Evolutionary conservation across 495 filamentous ascomycete genomes (phyloP), one percentile per base, ranked within the genome.

Genomic region (Neurospora discreta): DNA sequence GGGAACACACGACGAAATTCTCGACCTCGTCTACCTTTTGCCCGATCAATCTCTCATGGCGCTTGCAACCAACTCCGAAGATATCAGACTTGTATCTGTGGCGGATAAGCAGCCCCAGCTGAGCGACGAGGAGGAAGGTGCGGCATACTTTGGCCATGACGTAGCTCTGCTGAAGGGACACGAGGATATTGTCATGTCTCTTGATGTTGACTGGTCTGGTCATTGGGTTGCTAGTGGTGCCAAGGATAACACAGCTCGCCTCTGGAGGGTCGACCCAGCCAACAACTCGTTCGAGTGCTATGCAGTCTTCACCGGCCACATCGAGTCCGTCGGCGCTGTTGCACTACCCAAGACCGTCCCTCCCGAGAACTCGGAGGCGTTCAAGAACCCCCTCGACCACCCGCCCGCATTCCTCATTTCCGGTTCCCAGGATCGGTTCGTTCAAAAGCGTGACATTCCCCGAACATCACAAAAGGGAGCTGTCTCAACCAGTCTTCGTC

Each of bases 1-100:
- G 23, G 96, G 96, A 30, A 97, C 95, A 41, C 93, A 98, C 79
- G 95, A 98, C 77, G 95, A 98, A 78, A 94, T 98, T 71, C 96
- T 98, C 75, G 96, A 98, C 75, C 81, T 98, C 30, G 91, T 89
- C 33, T 97, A 93, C 77, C 86, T 97, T 71, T 89, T 94, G 1
- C 88, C 89, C 13, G 89, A 94, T 71, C 88, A 88, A 67, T 93
- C 91, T 26, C 84, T 93, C 70, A 86, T 99, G 75, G 95, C 95
- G 36, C 83, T 99, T 20, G 94, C 94, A 10, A 98, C 95, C 18
- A 99, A 98, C 81, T 93, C 93, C 2, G 95, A 98, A 82, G 93
- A 94, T 68, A 89, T 99, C 41, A 89, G 94, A 42, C 85, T 99
- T 70, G 88, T 99, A 16, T 92, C 92, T 5, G 81, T 81, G 2